phyloP scores from a whole-genome alignment of 768 basidiomycete species.

The Serendipita sp. region DNA sequence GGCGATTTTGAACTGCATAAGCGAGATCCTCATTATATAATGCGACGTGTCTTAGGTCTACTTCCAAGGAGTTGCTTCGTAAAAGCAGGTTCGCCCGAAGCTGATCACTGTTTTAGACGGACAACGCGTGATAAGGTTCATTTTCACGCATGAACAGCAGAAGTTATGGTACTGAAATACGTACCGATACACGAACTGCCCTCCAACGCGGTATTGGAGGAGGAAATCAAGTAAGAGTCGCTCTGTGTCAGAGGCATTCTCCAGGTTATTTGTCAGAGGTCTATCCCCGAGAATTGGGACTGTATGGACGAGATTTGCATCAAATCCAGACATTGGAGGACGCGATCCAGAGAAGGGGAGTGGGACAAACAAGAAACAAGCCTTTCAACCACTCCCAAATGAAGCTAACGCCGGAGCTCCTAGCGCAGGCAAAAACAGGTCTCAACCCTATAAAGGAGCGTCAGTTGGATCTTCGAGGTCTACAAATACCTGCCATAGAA shows the following conservation, averaged over 20 bases:
- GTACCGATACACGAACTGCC: constrained; percentile 83
- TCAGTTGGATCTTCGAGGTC: constrained; percentile 86
- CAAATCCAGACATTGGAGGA: constrained; percentile 68
- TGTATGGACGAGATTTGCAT: constrained; percentile 63
- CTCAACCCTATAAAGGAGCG: constrained; percentile 78
- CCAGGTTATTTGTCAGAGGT: constrained; percentile 38
- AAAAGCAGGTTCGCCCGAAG: constrained; percentile 76
- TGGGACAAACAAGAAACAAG: background rate
- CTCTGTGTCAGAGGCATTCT: constrained; percentile 67
- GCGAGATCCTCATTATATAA: constrained; percentile 91
- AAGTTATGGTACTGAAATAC: constrained; percentile 11
- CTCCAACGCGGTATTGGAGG: constrained; percentile 71
- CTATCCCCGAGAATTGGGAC: constrained; percentile 55
- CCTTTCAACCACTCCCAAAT: constrained; percentile 26
- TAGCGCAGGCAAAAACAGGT: constrained; percentile 62
- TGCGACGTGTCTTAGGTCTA: constrained; percentile 45
- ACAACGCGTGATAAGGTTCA: background rate
- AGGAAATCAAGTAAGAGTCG: constrained; percentile 73
- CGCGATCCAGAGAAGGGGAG: background rate
- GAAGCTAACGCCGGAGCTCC: constrained; percentile 90
- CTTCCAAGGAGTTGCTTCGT: constrained; percentile 74
- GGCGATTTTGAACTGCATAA: constrained; percentile 75
- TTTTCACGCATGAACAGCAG: background rate
- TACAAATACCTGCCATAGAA: constrained; percentile 83
- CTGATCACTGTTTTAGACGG: constrained; percentile 42